Evolutionary conservation across 176 grass and related monocot species (phyloP), one percentile per base, ranked within the genome.

Genomic region (Oryza officinalis): DNA sequence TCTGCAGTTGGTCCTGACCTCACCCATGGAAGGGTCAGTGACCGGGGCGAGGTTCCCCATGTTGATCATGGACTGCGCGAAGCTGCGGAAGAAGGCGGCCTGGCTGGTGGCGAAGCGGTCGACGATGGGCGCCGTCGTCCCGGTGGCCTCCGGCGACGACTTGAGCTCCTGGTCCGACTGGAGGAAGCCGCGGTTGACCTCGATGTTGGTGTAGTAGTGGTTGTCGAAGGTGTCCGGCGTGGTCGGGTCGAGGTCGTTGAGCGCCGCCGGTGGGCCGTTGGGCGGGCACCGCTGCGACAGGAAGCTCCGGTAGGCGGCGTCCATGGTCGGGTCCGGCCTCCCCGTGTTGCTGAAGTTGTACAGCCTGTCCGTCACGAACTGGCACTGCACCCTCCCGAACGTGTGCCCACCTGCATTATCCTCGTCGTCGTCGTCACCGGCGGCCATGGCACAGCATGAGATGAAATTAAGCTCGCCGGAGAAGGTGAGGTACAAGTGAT

Each of bases 81-180:
- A 96, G 8, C 8, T 81, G 1, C 2, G 4, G 54, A 96, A 96
- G 88, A 96, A 96, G 22, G 77, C 74, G 2, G 18, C 67, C 68
- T 91, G 91, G 78, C 86, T 88, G 20, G 18, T n/a, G 0, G 88
- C 94, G 5, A 93, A 96, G 69, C 52, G 14, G 47, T 87, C 77
- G 25, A 96, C 86, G 69, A 93, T 64, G 0, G 91, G 68, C 2
- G 88, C 94, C 0, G 85, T 88, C 1, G 38, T 37, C 4, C 32
- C 35, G 23, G 14, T 31, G 2, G 93, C 71, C 12, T 1, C 2
- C 2, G 77, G 30, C 13, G 69, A 12, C 3, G 91, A 91, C 76
- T 89, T 87, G 86, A 96, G 88, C 50, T 87, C 77, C 68, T 96
- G 94, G 4, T 96, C 94, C 2, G 94, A 91, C 5, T 10, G 27